Conservation (phyloP, 768 basidiomycete genomes). For the Leccinum sublutescens region DNA sequence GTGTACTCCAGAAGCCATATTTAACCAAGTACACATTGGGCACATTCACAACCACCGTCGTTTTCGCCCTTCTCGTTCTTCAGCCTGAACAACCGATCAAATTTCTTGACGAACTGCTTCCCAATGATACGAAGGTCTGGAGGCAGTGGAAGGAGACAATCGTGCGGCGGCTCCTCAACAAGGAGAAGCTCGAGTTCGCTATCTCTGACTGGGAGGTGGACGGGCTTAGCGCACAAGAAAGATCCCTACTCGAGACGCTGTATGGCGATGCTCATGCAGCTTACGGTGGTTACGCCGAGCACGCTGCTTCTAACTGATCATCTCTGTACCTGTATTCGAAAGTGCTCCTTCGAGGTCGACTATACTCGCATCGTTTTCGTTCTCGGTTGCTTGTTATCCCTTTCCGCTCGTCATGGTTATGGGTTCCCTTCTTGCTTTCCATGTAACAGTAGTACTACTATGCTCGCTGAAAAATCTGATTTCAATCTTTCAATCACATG, state of each 20-base stretch:
- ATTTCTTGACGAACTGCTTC: slow-evolving; percentile 15
- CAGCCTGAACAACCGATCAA: slow-evolving; percentile 1
- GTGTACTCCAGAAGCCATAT: slow-evolving; percentile 10
- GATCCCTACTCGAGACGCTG: slow-evolving; percentile 20
- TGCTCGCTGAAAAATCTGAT: neutral
- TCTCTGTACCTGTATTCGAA: neutral
- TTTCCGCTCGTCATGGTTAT: neutral
- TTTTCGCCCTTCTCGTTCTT: slow-evolving; percentile 18
- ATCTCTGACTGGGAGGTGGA: slow-evolving; percentile 22
- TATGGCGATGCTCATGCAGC: slow-evolving; percentile 25
- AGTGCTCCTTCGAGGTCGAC: neutral
- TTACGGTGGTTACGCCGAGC: slow-evolving; percentile 23
- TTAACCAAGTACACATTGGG: slow-evolving; percentile 17
- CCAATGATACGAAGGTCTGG: slow-evolving; percentile 23
- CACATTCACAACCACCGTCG: slow-evolving; percentile 16
- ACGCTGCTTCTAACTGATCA: slow-evolving; percentile 9
- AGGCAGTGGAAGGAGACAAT: slow-evolving; percentile 18
- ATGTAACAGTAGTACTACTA: neutral
- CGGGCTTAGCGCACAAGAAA: slow-evolving; percentile 17
- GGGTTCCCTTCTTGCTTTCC: neutral
- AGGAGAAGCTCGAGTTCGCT: slow-evolving; percentile 25
- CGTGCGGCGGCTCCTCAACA: neutral
- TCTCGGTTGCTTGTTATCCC: neutral
- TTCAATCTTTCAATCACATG: too few species aligned
- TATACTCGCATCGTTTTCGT: neutral